phyloP scores from a whole-genome alignment of 1,284 basidiomycete species.

The Uromyces viciae-fabae region DNA sequence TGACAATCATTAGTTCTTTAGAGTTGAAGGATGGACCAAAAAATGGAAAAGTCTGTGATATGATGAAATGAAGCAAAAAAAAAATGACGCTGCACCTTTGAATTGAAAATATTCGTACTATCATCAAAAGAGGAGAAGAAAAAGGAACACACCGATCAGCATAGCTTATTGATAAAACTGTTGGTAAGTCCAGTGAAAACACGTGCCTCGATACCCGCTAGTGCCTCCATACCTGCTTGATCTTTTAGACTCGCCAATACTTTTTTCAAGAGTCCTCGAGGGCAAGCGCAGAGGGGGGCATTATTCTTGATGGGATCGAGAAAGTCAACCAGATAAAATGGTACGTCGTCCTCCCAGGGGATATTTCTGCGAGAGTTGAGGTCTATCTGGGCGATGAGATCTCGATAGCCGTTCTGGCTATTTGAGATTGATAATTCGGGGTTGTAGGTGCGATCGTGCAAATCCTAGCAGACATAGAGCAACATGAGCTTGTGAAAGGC shows the following conservation, averaged over 20 bases:
- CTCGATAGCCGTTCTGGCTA: constrained; percentile 81
- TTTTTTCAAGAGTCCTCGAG: constrained; percentile 71
- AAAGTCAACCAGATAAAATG: constrained; percentile 89
- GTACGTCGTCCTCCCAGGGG: constrained; percentile 85
- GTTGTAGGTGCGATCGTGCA: constrained; percentile 68
- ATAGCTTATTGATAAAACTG: neutral
- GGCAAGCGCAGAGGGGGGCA: constrained; percentile 73
- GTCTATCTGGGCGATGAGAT: constrained; percentile 78
- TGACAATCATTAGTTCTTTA: neutral
- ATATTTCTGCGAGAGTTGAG: constrained; percentile 77
- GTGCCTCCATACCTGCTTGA: constrained; percentile 59
- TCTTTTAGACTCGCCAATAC: constrained; percentile 59
- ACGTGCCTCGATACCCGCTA: constrained; percentile 28
- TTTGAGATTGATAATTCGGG: constrained; percentile 82
- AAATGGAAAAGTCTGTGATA: neutral
- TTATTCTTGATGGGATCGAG: constrained; percentile 71
- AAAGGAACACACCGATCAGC: neutral
- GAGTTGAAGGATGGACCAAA: too few species aligned
- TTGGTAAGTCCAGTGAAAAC: constrained; percentile 53
- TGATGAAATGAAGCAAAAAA: neutral
- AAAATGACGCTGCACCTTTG: constrained; percentile 21
- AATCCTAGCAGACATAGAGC: constrained; percentile 63
- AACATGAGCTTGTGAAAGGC: neutral
- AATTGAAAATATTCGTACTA: constrained; percentile 46
- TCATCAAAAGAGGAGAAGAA: neutral